A percentile compares a stretch with the other conserved stretches of the same genome.
phyloP scores from a whole-genome alignment of 2,329 filamentous ascomycete species.

The Endoconidiophora laricicola region DNA sequence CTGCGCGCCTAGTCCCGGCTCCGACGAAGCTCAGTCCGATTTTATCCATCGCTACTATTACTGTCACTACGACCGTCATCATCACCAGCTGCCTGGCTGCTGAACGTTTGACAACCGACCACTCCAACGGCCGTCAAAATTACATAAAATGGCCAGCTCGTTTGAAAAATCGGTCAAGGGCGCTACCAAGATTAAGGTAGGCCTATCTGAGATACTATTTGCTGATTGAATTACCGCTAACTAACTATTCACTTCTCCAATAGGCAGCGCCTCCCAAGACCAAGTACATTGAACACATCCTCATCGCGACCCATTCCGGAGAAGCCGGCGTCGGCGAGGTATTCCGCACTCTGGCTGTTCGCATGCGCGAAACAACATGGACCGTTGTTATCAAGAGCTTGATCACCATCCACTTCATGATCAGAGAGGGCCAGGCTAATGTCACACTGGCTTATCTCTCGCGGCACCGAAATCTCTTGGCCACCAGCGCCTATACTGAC shows the following conservation, averaged over 20 bases:
- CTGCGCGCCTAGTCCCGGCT: too few species aligned
- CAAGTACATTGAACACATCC: conserved; percentile 97
- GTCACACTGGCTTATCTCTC: conserved; percentile 74
- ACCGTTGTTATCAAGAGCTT: conserved; percentile 98
- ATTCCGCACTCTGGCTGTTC: conserved; percentile 76
- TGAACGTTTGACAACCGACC: too few species aligned
- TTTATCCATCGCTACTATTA: too few species aligned
- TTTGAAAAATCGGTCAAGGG: conserved; percentile 99
- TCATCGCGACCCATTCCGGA: conserved; percentile 84
- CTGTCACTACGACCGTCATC: too few species aligned
- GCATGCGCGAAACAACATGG: conserved; percentile 92
- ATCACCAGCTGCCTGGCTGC: too few species aligned
- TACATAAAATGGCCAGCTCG: conserved; percentile 51
- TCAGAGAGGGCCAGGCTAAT: conserved; percentile 81
- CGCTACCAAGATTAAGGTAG: conserved; percentile 90
- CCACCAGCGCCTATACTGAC: conserved; percentile 82
- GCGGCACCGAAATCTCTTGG: conserved; percentile 65
- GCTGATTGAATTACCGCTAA: neutral
- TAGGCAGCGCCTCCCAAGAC: conserved; percentile 71
- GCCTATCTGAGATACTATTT: neutral
- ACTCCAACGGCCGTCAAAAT: too few species aligned
- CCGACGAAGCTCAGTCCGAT: too few species aligned
- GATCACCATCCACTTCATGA: conserved; percentile 93
- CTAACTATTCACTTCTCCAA: conserved; percentile 6
- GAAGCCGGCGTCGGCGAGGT: conserved; percentile 92